Evolutionary conservation across 345 rosid genomes (phyloP).

Genomic region (Kandelia obovata): DNA sequence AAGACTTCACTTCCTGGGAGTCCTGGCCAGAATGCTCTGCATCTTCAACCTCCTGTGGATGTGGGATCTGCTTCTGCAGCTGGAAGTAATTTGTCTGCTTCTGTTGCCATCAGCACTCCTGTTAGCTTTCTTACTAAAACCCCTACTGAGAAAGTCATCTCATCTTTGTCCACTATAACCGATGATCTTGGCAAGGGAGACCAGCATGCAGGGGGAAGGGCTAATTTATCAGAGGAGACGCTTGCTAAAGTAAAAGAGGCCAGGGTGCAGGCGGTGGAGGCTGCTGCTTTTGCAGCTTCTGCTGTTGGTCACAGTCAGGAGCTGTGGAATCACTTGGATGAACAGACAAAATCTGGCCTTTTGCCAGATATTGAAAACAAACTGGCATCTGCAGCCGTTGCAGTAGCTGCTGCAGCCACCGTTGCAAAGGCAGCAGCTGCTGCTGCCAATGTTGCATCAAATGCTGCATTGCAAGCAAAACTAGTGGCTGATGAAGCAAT

Average conservation of each 20-base stretch:
- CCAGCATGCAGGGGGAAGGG: constrained; percentile 36
- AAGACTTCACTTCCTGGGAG: constrained; percentile 52
- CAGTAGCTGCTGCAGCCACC: constrained; percentile 84
- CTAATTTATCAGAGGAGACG: constrained; percentile 56
- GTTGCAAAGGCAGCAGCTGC: constrained; percentile 99
- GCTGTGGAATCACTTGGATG: constrained; percentile 70
- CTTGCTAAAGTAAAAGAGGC: constrained; percentile 65
- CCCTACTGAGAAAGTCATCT: constrained; percentile 35
- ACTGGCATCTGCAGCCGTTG: constrained; percentile 84
- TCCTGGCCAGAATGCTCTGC: constrained; percentile 39
- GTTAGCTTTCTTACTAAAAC: constrained; percentile 34
- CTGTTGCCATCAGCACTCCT: constrained; percentile 41
- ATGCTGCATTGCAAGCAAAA: constrained; percentile 94
- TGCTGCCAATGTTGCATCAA: constrained; percentile 87
- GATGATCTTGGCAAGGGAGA: constrained; percentile 37
- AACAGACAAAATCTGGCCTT: constrained; percentile 52
- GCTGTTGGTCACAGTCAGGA: constrained; percentile 68
- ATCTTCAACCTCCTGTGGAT: constrained; percentile 44
- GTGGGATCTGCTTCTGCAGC: constrained; percentile 38
- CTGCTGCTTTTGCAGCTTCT: constrained; percentile 69
- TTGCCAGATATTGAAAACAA: constrained; percentile 56
- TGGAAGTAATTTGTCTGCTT: constrained; percentile 28
- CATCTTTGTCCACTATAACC: constrained; percentile 39
- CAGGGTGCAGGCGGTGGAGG: constrained; percentile 71
- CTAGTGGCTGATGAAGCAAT: constrained; percentile 88